These are phyloP conservation scores for Blastobotrys buckinghamii DNA, from an alignment of 1,139 yeast species.

Conservation along the genomic window DNA sequence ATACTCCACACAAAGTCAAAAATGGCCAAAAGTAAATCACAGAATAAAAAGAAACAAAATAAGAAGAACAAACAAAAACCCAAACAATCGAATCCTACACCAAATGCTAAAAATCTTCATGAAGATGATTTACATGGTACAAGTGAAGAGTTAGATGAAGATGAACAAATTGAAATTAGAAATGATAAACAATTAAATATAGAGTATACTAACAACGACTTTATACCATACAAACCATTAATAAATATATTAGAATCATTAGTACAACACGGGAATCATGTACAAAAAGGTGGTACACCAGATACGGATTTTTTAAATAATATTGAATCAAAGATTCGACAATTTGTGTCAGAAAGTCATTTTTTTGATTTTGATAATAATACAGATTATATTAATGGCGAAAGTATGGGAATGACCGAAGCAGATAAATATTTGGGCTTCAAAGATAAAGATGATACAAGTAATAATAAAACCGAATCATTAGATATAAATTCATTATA, in stretches of 20 bases:
- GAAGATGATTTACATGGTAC: constrained; percentile 9
- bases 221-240: background rate
- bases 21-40: constrained; percentile 5
- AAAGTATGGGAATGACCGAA: background rate
- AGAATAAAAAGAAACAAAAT: constrained; percentile 9
- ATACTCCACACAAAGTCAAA: background rate
- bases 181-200: background rate
- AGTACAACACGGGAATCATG: background rate
- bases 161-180: constrained; percentile 4
- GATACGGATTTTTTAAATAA: too few relatives aligned
- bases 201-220: background rate
- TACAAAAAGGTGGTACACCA: too few relatives aligned
- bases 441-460: too few relatives aligned
- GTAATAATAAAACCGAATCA: background rate
- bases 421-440: too few relatives aligned
- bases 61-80: constrained; percentile 5
- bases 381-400: background rate
- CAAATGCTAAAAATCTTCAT: background rate
- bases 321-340: background rate
- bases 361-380: background rate
- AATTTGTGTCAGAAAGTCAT: background rate
- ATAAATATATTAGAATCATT: background rate
- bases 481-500: constrained; percentile 11
- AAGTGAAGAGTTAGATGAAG: constrained; percentile 11
- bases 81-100: background rate